Base-by-base conservation (phyloP, 2,329 filamentous ascomycete species). In the Aspergillus pseudoglaucus region DNA sequence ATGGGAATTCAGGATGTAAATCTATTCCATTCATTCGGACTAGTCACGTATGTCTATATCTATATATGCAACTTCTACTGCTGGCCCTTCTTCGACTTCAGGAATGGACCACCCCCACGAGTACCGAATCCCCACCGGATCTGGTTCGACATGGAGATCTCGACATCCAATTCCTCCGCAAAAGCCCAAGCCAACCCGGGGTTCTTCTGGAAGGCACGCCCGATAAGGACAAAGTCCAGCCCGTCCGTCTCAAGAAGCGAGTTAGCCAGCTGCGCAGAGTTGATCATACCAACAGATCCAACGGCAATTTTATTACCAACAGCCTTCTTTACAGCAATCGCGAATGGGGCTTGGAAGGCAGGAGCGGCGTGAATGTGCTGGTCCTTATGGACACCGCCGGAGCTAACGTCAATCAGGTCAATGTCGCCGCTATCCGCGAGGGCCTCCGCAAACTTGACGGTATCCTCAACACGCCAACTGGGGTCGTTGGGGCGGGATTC, bases 181-280 rank as follows among this genome's bases (percentile, higher is more conserved):
- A 81, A 84, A 30, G 79, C 77, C 68, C 88, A 81, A 7, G 89
- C 85, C 62, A 90, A 82, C 49, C 87, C 83, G 0, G 90, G 87
- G 61, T 95, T 88, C 64, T 88, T 82, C 70, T 94, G 76, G 68
- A 93, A 93, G 60, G 86, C 84, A 47, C 88, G 76, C 0, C 81
- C 90, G 1, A 85, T 76, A 15, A 91, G 75, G 0, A 85, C 82
- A n/a, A 90, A 66, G 62, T 96, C 90, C 49, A 83, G 58, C 52
- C 69, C 66, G 7, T 71, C 65, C 52, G 71, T 66, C 49, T 80
- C 72, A 2, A 81, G 62, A 60, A 85, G 49, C 71, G 80, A 54
- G 75, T 82, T 78, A 5, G 88, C 89, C 64, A 85, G 77, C 58
- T 83, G 79, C 2, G 83, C 85, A 25, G 79, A 79, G 33, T 78